A percentile compares a stretch with the other conserved stretches of the same genome.
Conservation (phyloP, 495 filamentous ascomycete species). For the Achaetomiella virescens region DNA sequence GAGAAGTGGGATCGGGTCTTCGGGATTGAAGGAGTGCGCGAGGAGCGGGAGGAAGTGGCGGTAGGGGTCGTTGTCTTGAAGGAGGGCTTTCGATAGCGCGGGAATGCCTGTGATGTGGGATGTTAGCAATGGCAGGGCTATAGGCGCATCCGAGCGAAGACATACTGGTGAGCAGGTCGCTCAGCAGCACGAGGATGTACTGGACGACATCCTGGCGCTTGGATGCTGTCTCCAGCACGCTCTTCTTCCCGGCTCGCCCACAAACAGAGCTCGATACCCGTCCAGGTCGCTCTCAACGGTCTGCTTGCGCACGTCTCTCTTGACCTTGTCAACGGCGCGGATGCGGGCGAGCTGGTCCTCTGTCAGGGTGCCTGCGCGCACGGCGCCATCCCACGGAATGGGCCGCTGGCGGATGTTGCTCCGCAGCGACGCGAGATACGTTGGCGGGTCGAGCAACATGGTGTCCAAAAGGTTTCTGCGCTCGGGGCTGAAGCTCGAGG, state of each 20-base stretch:
- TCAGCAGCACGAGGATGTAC: conserved; percentile 85
- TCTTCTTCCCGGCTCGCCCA: conserved; percentile 63
- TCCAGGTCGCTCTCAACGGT: conserved; percentile 72
- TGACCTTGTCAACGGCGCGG: conserved; percentile 94
- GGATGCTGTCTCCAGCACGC: conserved; percentile 73
- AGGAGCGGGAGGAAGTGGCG: conserved; percentile 81
- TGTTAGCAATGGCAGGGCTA: conserved; percentile 9
- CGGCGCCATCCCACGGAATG: conserved; percentile 97
- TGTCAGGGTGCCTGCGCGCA: conserved; percentile 87
- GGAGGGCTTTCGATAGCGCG: conserved; percentile 63
- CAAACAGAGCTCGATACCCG: conserved; percentile 70
- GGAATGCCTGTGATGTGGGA: conserved; percentile 59
- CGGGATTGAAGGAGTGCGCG: conserved; percentile 67
- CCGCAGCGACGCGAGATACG: conserved; percentile 84
- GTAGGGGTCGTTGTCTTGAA: conserved; percentile 72
- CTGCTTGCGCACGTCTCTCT: conserved; percentile 70
- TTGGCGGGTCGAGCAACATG: conserved; percentile 79
- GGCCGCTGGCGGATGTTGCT: conserved; percentile 90
- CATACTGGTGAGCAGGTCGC: conserved; percentile 80
- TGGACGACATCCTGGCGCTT: conserved; percentile 84
- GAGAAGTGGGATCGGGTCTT: conserved; percentile 83
- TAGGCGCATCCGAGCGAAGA: conserved; percentile 11
- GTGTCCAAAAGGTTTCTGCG: conserved; percentile 3
- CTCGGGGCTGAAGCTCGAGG: conserved; percentile 1
- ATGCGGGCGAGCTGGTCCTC: conserved; percentile 94